phyloP scores from a whole-genome alignment of 805 yeast species.

The Cyberlindnera subsufficiens region DNA sequence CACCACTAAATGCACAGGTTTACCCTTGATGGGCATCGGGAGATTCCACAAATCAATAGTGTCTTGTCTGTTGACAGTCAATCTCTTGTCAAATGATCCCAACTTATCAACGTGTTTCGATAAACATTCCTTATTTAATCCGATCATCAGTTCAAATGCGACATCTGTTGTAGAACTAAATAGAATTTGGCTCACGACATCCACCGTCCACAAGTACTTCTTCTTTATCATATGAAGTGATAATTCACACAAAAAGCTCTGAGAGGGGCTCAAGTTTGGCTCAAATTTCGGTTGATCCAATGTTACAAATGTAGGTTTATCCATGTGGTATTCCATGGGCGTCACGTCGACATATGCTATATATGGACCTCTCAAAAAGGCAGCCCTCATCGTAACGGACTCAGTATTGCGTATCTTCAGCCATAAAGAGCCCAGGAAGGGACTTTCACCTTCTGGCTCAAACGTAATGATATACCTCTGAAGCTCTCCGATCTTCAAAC shows the following conservation, averaged over 20 bases:
- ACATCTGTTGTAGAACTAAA: constrained; percentile 58
- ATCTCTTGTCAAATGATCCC: constrained; percentile 26
- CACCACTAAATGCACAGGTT: constrained; percentile 60
- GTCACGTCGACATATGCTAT: constrained; percentile 67
- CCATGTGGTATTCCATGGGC: constrained; percentile 46
- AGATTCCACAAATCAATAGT: constrained; percentile 70
- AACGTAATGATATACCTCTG: constrained; percentile 51
- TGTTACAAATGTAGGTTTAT: constrained; percentile 48
- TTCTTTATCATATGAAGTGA: constrained; percentile 58
- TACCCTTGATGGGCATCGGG: constrained; percentile 37
- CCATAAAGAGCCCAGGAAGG: constrained; percentile 34
- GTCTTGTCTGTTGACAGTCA: constrained; percentile 45
- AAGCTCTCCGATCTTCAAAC: constrained; percentile 47
- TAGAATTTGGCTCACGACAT: constrained; percentile 64
- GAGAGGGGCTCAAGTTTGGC: constrained; percentile 67
- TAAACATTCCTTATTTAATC: constrained; percentile 30
- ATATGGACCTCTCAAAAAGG: constrained; percentile 71
- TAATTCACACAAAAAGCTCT: constrained; percentile 51
- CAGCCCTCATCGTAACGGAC: constrained; percentile 59
- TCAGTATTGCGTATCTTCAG: constrained; percentile 59
- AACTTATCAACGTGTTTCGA: constrained; percentile 23
- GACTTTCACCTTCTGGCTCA: constrained; percentile 17
- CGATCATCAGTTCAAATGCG: constrained; percentile 55
- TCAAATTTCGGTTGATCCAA: constrained; percentile 76
- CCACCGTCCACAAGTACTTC: constrained; percentile 62